These are phyloP conservation scores for Aspergillus sp. DNA, from an alignment of 2,329 filamentous ascomycete genomes.

Conservation along the genomic window DNA sequence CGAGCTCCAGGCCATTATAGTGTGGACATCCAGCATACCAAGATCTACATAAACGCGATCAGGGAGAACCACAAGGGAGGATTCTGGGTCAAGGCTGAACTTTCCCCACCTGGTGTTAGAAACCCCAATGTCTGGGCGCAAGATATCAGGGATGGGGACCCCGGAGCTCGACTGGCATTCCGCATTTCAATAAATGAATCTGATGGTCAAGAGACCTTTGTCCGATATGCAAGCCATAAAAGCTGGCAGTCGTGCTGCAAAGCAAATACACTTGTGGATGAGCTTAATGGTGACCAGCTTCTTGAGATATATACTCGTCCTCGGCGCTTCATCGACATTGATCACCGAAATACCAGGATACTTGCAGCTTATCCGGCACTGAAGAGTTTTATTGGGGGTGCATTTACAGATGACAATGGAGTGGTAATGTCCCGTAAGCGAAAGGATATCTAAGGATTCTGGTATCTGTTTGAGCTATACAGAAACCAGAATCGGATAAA, in stretches of 20 bases:
- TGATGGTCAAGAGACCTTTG: neutral
- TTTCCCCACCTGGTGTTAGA: neutral
- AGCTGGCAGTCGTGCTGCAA: neutral
- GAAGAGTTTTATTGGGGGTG: neutral
- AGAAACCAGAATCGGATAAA: no score
- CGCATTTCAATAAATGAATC: neutral
- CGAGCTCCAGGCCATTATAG: neutral
- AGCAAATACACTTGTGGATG: neutral
- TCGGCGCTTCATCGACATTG: neutral
- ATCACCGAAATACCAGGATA: neutral
- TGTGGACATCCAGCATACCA: neutral
- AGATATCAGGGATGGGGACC: neutral
- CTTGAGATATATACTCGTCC: neutral
- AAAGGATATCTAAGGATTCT: no score
- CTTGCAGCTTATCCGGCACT: neutral
- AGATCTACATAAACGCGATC: neutral
- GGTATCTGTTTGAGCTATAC: no score
- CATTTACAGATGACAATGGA: neutral
- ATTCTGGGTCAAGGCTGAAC: neutral
- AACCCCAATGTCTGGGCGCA: neutral
- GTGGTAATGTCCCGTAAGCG: no score
- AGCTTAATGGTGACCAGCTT: neutral
- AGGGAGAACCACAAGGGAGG: neutral
- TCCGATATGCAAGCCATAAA: neutral
- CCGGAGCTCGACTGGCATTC: neutral